Base-by-base conservation (phyloP, 345 rosid genomes). In the Salix koriyanagi region DNA sequence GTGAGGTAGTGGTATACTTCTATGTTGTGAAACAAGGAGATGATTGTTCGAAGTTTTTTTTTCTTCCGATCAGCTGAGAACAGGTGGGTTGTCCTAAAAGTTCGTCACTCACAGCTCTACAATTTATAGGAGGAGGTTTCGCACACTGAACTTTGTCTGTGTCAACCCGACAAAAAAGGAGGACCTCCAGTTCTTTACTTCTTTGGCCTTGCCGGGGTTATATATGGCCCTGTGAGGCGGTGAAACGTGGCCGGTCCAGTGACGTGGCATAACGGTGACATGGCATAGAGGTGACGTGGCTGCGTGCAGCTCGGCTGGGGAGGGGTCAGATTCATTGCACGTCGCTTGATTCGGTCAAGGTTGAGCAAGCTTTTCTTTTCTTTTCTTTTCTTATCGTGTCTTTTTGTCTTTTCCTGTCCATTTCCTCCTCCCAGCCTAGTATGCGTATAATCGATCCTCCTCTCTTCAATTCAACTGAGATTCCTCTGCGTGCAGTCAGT, bases 21-120 rank as follows among this genome's bases (percentile, higher is more conserved):
- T 37, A 25, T 42, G 65, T 65, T 56, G 75, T 72, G 70, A 67
- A 3, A 66, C 32, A 65, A 66, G 36, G 42, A 46, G 18, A 19
- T 23, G 9, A 19, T 44, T 54, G 25, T 64, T 25, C 34, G 0
- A 1, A 2, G 34, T 46, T 7, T 9, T 52, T 68, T 67, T 7
- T 34, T 9, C 13, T 34, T 9, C 3, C 23, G 34, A 30, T 46
- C 26, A 50, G 87, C 79, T 75, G 69, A 48, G 80, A 80, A 86
- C 82, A 79, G 41, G 60, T 79, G 85, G 84, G 87, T 79, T 81
- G 88, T 86, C 84, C 48, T 37, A 66, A 77, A 78, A 77, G 76
- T 71, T 77, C 6, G 80, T 79, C 83, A 78, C 69, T 7, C 10
- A 12, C 60, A 54, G 7, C 2, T 21, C 9, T 25, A 76, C 73